Conservation (phyloP, 225 moss, liverwort and hornwort species). For the Physcomitrium patens region DNA sequence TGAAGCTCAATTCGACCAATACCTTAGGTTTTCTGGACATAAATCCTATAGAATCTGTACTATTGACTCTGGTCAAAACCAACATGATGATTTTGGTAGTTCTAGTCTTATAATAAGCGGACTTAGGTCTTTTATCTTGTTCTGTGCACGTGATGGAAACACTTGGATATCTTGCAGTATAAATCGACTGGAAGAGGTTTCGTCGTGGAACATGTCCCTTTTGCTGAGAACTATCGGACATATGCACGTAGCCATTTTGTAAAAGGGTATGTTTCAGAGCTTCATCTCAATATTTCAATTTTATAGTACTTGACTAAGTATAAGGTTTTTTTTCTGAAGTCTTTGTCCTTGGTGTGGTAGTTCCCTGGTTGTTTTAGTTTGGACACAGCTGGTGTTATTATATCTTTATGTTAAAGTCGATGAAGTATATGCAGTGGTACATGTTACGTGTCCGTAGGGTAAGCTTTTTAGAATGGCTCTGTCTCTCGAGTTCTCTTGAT, state of each 20-base stretch:
- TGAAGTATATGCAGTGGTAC: not conserved
- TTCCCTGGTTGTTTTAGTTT: not conserved
- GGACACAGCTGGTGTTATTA: not conserved
- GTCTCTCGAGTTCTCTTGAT: not conserved
- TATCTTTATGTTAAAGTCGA: not conserved
- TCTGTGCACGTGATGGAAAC: constrained; percentile 20
- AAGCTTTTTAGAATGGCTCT: constrained; percentile 9
- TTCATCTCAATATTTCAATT: not conserved
- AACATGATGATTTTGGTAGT: not conserved
- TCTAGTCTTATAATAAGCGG: too few species aligned
- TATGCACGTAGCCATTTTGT: constrained; percentile 73
- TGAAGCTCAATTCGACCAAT: not conserved
- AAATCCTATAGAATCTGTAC: not conserved
- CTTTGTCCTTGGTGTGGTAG: not conserved
- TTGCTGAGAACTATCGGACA: constrained; percentile 64
- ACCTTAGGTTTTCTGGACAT: not conserved
- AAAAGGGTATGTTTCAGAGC: constrained; percentile 51
- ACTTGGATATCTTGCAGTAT: constrained; percentile 43
- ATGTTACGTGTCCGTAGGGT: not conserved
- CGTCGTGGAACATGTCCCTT: constrained; percentile 63
- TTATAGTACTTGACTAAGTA: not conserved
- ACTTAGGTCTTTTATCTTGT: not conserved
- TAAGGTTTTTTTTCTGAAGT: not conserved
- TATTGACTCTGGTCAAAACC: not conserved
- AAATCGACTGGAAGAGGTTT: constrained; percentile 63